A percentile compares a stretch with the other conserved stretches of the same genome.
Evolutionary conservation across 2,329 filamentous ascomycete genomes (phyloP).

Genomic region (Apiospora aurea): DNA sequence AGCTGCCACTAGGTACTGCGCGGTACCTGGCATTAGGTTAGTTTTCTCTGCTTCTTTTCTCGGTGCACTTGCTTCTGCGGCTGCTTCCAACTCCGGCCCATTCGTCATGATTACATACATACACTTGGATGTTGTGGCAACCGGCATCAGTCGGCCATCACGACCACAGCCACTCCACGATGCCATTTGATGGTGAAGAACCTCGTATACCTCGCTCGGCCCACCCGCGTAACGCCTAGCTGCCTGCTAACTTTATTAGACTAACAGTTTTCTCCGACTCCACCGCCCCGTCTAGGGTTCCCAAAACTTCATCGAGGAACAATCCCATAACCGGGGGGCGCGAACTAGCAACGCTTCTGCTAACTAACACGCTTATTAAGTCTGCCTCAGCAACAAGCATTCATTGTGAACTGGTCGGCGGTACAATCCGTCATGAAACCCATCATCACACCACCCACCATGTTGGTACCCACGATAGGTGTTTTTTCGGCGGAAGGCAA

Average conservation of each 20-base stretch:
- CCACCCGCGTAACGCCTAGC: background rate
- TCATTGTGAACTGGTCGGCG: background rate
- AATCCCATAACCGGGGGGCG: background rate
- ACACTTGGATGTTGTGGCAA: too few relatives aligned
- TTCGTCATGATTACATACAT: background rate
- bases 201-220: background rate
- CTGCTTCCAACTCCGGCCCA: background rate
- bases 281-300: background rate
- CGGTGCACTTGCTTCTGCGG: background rate
- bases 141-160: background rate
- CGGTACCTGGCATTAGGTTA: constrained; percentile 11
- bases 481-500: too few relatives aligned
- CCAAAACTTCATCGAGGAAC: background rate
- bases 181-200: background rate
- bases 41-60: background rate
- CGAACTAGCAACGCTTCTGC: background rate
- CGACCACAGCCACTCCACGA: background rate
- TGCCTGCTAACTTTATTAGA: background rate
- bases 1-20: background rate
- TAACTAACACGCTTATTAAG: background rate
- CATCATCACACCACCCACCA: too few relatives aligned
- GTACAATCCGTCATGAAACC: too few relatives aligned
- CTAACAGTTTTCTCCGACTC: background rate
- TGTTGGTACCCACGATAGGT: too few relatives aligned
- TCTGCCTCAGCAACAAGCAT: background rate